Percentiles rank a stretch among this genome's conserved stretches.
Evolutionary conservation across 1,284 basidiomycete species (phyloP).

Genomic region (Retiboletus fuscus): DNA sequence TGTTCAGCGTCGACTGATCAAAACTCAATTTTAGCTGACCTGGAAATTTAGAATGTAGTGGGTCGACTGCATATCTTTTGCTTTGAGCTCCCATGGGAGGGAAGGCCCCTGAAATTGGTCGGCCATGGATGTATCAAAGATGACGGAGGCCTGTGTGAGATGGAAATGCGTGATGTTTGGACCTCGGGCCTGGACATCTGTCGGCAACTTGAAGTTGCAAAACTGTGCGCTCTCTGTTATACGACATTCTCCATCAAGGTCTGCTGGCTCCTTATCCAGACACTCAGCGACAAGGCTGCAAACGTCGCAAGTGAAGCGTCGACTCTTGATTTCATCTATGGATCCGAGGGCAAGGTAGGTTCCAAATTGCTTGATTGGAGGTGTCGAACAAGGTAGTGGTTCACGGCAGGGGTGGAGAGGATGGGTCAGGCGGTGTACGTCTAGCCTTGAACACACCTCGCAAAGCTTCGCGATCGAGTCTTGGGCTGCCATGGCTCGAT

Average conservation of each 20-base stretch:
- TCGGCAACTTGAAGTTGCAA: constrained; percentile 32
- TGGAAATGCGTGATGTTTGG: constrained; percentile 34
- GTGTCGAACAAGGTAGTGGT: constrained; percentile 11
- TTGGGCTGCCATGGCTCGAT: constrained; percentile 1
- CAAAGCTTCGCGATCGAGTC: constrained; percentile 22
- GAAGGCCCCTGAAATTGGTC: constrained; percentile 14
- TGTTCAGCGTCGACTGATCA: constrained; percentile 10
- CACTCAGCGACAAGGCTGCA: constrained; percentile 31
- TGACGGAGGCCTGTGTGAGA: constrained; percentile 25
- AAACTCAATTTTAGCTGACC: constrained; percentile 9
- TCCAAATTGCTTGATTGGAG: constrained; percentile 2
- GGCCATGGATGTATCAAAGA: constrained; percentile 11
- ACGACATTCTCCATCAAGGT: constrained; percentile 22
- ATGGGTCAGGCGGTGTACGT: constrained; percentile 14
- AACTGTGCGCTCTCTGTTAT: constrained; percentile 18
- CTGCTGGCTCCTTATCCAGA: constrained; percentile 32
- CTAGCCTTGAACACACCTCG: constrained; percentile 26
- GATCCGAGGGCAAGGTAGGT: constrained; percentile 23
- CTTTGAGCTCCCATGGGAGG: constrained; percentile 31
- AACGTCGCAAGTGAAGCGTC: constrained; percentile 29
- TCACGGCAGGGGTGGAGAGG: constrained; percentile 24
- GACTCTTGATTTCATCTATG: constrained; percentile 30
- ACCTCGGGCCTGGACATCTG: constrained; percentile 14
- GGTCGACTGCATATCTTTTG: background rate
- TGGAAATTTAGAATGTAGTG: constrained; percentile 30